Percentiles rank a stretch among this genome's conserved stretches.
Conservation (phyloP, 106 monocot species). For the Narthecium ossifragum region DNA sequence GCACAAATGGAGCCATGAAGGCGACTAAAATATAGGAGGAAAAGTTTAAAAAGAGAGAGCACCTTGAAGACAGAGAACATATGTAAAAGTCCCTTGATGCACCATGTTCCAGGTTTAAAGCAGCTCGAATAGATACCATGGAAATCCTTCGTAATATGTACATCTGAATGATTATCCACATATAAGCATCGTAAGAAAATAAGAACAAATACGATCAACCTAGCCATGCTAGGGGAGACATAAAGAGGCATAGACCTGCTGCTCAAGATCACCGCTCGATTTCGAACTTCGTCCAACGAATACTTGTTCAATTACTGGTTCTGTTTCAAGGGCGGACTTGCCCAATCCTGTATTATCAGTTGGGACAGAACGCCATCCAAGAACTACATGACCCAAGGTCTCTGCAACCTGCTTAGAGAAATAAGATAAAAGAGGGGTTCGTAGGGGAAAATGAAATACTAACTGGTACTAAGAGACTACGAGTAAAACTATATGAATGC, state of each 20-base stretch:
- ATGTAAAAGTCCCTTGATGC: conserved; percentile 84
- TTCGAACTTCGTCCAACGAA: conserved; percentile 71
- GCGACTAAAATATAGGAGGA: not conserved
- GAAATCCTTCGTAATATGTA: conserved; percentile 88
- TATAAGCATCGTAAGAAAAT: not conserved
- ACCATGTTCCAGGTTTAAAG: conserved; percentile 76
- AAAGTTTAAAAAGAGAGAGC: conserved; percentile 7
- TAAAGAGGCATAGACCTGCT: conserved; percentile 60
- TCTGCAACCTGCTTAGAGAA: conserved; percentile 66
- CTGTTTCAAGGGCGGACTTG: conserved; percentile 81
- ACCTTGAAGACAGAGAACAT: conserved; percentile 95
- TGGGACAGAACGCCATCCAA: conserved; percentile 92
- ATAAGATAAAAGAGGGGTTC: not conserved
- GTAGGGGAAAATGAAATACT: no score
- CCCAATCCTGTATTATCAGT: conserved; percentile 87
- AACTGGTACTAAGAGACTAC: no score
- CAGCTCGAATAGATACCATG: conserved; percentile 80
- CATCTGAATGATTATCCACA: conserved; percentile 42
- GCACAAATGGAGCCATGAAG: not conserved
- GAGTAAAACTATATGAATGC: no score
- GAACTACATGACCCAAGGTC: conserved; percentile 85
- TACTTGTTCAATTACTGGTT: conserved; percentile 91
- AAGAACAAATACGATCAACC: conserved; percentile 1
- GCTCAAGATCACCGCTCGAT: conserved; percentile 78
- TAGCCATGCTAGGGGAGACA: not conserved